Evolutionary conservation across 257 asterid species (phyloP), one percentile per base, ranked within the genome.

Genomic region (Solanum megistacrolobum): DNA sequence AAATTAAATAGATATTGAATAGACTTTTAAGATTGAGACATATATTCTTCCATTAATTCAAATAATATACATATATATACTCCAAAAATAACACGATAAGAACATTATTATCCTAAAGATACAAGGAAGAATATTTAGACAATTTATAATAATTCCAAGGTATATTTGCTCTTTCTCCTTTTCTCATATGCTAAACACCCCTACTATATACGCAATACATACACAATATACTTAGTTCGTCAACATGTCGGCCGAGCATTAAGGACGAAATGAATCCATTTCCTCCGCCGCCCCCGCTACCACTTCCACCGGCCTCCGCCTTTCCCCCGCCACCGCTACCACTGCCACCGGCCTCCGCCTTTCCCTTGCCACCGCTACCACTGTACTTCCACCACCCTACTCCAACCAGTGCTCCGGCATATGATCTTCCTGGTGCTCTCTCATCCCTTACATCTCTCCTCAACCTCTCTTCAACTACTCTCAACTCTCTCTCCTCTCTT

Each of bases 371-470:
- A 18, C 89, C 76, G 36, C 88, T 69, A 32, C 52, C 65, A 8
- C 78, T 29, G 16, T 11, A 41, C 48, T 71, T 34, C 73, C 83
- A 39, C 55, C 83, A 86, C 72, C 20, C 52, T 84, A 72, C 90
- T 87, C 13, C 91, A 89, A 78, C 88, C 38, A 41, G 88, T 88
- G 38, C 87, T 73, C 78, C 46, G 72, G 90, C 89, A 3, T 81
- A 91, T 74, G 90, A 88, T 25, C 88, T 92, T 41, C 60, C 91
- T 69, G 25, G 72, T 83, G 92, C 93, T 81, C 93, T 93, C 76
- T 90, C 96, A 72, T 85, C 93, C 20, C 94, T 96, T 81, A 86
- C 92, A 38, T 92, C 93, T 60, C 95, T 95, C 74, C 90, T 96
- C 84, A 89, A 86, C 62, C 93, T 90, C 89, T 79, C 96, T 35